These are phyloP conservation scores for Vitis hybrid DNA, from an alignment of 177 flowering plant genomes.

Conservation along the genomic window DNA sequence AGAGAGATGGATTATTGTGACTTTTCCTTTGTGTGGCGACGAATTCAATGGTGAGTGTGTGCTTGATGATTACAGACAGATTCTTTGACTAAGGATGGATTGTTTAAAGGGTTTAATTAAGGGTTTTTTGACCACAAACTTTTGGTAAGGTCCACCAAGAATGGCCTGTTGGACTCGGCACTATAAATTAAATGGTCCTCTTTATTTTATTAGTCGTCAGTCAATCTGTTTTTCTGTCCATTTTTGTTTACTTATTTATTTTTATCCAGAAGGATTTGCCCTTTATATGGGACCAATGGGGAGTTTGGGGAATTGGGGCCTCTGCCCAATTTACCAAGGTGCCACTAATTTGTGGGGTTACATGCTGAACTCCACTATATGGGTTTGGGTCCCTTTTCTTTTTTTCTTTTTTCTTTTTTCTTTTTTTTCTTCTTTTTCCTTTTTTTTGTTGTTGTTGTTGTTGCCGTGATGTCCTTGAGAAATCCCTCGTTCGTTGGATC, in stretches of 20 bases:
- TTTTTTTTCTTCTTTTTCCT: too few species aligned
- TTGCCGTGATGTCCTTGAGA: too few species aligned
- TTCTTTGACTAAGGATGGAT: conserved; percentile 7
- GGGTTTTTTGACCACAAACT: conserved; percentile 10
- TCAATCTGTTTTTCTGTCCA: too few species aligned
- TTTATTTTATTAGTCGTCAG: too few species aligned
- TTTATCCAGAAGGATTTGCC: neutral
- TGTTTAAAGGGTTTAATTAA: conserved; percentile 3
- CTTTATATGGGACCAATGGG: conserved; percentile 1
- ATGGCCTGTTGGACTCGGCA: conserved; percentile 2
- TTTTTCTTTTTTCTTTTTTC: too few species aligned
- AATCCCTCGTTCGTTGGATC: too few species aligned
- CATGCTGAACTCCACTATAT: neutral
- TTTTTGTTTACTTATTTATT: neutral
- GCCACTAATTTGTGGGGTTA: neutral
- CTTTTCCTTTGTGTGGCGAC: too few species aligned
- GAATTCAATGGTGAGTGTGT: conserved; percentile 5
- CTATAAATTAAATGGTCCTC: neutral
- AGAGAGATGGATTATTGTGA: too few species aligned
- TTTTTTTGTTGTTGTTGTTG: too few species aligned
- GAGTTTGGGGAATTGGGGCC: neutral
- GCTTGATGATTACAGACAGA: conserved; percentile 13
- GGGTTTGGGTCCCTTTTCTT: neutral
- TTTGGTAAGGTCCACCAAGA: neutral
- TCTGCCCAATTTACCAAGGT: too few species aligned